These are phyloP conservation scores for Boletus hoseneyae DNA, from an alignment of 1,284 basidiomycete genomes.

Conservation along the genomic window DNA sequence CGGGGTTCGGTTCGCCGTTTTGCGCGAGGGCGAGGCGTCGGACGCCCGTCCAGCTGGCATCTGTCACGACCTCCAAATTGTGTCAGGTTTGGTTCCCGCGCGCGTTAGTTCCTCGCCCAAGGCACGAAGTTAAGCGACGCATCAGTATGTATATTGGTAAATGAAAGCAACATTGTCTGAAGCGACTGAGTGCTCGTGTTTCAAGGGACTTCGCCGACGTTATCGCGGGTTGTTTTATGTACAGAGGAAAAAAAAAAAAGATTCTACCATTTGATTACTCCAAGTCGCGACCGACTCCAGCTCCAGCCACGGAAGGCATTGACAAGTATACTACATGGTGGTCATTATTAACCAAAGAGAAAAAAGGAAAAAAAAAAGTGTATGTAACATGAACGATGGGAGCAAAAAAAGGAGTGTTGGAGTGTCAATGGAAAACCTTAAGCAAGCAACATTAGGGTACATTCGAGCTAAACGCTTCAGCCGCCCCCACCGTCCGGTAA, in stretches of 20 bases:
- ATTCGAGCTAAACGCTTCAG: neutral
- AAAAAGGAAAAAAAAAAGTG: neutral
- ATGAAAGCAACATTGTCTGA: no score
- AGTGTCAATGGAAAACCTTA: neutral
- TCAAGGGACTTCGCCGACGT: no score
- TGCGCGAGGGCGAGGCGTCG: no score
- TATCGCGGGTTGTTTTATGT: neutral
- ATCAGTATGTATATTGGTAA: no score
- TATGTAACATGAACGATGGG: conserved; percentile 3
- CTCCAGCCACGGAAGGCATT: conserved; percentile 14
- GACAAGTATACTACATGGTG: conserved; percentile 19
- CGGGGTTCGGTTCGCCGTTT: no score
- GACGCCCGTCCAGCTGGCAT: no score
- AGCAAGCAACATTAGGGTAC: conserved; percentile 2
- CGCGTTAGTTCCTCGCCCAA: no score
- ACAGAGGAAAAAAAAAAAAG: no score
- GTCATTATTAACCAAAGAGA: conserved; percentile 9
- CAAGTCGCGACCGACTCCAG: conserved; percentile 14
- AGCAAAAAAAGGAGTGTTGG: conserved; percentile 6
- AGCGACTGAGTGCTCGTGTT: no score
- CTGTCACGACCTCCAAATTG: no score
- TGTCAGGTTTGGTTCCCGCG: no score
- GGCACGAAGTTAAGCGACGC: no score
- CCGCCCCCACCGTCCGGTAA: neutral
- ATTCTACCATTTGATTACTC: conserved; percentile 1